These are phyloP conservation scores for Waltiozyma sp. DNA, from an alignment of 1,139 yeast genomes.

Conservation along the genomic window DNA sequence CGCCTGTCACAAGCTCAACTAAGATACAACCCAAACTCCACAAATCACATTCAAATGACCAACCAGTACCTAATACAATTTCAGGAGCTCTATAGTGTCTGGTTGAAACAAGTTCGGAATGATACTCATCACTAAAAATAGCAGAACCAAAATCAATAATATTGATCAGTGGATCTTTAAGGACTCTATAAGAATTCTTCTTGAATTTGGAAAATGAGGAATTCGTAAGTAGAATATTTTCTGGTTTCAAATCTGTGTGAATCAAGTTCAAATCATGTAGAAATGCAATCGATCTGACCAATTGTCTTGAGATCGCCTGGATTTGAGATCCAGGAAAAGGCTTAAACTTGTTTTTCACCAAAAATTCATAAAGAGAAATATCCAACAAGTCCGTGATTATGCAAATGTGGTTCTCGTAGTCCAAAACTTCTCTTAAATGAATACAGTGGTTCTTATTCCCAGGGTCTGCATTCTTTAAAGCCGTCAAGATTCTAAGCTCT, in stretches of 20 bases:
- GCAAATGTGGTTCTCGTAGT: slow-evolving; percentile 88
- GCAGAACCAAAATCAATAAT: slow-evolving; percentile 96
- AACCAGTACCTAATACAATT: slow-evolving; percentile 83
- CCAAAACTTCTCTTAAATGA: slow-evolving; percentile 82
- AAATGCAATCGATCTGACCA: slow-evolving; percentile 77
- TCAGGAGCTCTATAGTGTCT: slow-evolving; percentile 98
- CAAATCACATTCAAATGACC: slow-evolving; percentile 88
- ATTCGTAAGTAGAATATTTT: slow-evolving; percentile 71
- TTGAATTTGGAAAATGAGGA: slow-evolving; percentile 29
- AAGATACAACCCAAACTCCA: slow-evolving; percentile 96
- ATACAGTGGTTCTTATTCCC: slow-evolving; percentile 61
- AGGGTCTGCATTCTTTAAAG: slow-evolving; percentile 61
- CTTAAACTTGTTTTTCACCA: slow-evolving; percentile 63
- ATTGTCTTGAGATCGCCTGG: slow-evolving; percentile 79
- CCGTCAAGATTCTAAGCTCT: slow-evolving; percentile 69
- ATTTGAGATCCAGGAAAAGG: slow-evolving; percentile 77
- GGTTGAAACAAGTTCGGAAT: slow-evolving; percentile 83
- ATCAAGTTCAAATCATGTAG: slow-evolving; percentile 82
- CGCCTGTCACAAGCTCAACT: slow-evolving; percentile 90
- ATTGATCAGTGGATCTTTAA: slow-evolving; percentile 72
- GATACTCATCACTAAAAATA: slow-evolving; percentile 87
- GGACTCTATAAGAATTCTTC: slow-evolving; percentile 29
- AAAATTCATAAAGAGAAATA: slow-evolving; percentile 79
- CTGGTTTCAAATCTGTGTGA: slow-evolving; percentile 94
- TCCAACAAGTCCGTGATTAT: slow-evolving; percentile 82